Evolutionary conservation across 768 basidiomycete species (phyloP).

Genomic region (Lactarius psammicola): DNA sequence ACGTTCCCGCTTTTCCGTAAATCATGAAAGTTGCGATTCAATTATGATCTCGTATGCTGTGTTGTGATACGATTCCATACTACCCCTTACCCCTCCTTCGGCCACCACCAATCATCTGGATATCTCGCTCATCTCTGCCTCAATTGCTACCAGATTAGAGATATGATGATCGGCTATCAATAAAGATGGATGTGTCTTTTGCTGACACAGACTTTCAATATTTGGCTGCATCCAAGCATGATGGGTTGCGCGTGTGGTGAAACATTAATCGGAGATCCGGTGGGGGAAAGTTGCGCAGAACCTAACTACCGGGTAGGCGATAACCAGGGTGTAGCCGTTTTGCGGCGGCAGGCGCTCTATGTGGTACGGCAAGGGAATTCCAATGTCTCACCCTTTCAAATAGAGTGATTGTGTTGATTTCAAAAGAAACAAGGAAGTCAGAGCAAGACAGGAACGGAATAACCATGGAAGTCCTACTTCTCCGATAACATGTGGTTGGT

Average conservation of each 20-base stretch:
- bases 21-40: too few species aligned
- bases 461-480: slow-evolving; percentile 52
- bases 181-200: too few species aligned
- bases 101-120: neutral
- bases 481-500: slow-evolving; percentile 89
- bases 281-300: slow-evolving; percentile 55
- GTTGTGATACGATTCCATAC: neutral
- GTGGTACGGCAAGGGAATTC: slow-evolving; percentile 77
- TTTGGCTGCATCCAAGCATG: too few species aligned
- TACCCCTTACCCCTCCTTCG: neutral
- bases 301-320: slow-evolving; percentile 33
- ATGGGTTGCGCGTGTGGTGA: slow-evolving; percentile 51
- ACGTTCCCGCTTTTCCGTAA: too few species aligned
- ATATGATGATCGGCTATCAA: too few species aligned
- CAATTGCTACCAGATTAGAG: neutral
- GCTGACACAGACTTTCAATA: too few species aligned
- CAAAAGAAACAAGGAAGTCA: slow-evolving; percentile 63
- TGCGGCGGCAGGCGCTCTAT: slow-evolving; percentile 32
- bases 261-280: slow-evolving; percentile 51
- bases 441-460: neutral
- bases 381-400: slow-evolving; percentile 99
- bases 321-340: slow-evolving; percentile 30
- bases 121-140: neutral
- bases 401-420: slow-evolving; percentile 79
- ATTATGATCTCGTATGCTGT: neutral